Evolutionary conservation across 176 grass and related monocot genomes (phyloP).

Genomic region (Microstegium vimineum): DNA sequence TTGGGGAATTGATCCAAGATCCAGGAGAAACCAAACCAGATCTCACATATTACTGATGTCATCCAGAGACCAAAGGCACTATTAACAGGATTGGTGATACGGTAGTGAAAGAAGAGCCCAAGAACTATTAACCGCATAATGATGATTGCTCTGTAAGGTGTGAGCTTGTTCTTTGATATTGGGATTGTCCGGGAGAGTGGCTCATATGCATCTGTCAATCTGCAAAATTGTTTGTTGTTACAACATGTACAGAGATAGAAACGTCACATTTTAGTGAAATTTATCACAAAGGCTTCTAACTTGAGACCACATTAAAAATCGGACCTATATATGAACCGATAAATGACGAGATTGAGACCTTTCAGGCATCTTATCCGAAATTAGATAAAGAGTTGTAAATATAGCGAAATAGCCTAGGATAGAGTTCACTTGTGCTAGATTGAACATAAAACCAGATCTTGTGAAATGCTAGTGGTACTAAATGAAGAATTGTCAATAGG

Average conservation of each 20-base stretch:
- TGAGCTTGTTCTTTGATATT: constrained; percentile 95
- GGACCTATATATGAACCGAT: no score
- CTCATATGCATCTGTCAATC: constrained; percentile 74
- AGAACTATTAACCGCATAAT: constrained; percentile 93
- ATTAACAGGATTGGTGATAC: constrained; percentile 91
- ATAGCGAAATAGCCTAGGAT: no score
- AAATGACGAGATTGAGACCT: no score
- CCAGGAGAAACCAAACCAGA: constrained; percentile 99
- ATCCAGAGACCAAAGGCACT: constrained; percentile 90
- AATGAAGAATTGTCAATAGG: background rate
- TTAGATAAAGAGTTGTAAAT: no score
- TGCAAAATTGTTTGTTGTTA: constrained; percentile 39
- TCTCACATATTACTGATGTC: constrained; percentile 95
- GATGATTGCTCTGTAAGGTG: constrained; percentile 91
- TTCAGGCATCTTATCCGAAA: no score
- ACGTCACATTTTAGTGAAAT: background rate
- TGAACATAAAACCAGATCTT: background rate
- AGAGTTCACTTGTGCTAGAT: background rate
- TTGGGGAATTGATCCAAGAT: constrained; percentile 99
- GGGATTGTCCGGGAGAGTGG: constrained; percentile 80
- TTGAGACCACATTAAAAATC: no score
- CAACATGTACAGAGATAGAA: background rate
- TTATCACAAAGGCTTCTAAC: no score
- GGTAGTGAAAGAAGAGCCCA: constrained; percentile 97
- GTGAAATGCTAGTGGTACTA: background rate